Evolutionary conservation across 1,284 basidiomycete genomes (phyloP).

Genomic region (Mrakiaceae sp.): DNA sequence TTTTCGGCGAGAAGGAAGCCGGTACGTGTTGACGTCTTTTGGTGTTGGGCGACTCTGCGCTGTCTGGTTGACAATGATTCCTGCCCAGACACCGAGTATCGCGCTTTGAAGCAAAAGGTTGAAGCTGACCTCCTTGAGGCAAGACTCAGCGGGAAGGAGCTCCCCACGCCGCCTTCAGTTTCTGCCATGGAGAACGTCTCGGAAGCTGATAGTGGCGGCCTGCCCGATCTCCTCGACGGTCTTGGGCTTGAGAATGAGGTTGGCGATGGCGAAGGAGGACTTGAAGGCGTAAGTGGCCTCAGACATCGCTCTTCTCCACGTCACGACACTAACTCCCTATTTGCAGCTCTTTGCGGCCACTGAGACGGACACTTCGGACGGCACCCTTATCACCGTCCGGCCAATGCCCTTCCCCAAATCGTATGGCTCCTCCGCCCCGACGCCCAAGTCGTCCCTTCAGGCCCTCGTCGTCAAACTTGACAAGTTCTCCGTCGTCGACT

Average conservation of each 20-base stretch:
- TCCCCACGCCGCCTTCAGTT: neutral
- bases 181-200: too few relatives aligned
- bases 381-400: conserved; percentile 50
- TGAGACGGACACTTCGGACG: conserved; percentile 38
- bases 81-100: conserved; percentile 45
- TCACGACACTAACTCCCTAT: neutral
- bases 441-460: conserved; percentile 26
- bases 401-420: conserved; percentile 72
- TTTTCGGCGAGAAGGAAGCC: conserved; percentile 60
- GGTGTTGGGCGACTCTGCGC: neutral
- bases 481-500: conserved; percentile 61
- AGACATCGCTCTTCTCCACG: neutral
- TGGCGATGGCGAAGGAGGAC: conserved; percentile 65
- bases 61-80: neutral
- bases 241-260: conserved; percentile 60
- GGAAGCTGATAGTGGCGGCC: too few relatives aligned
- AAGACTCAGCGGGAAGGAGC: conserved; percentile 40
- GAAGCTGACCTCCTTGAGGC: conserved; percentile 45
- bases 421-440: conserved; percentile 41
- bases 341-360: conserved; percentile 52
- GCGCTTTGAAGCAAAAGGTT: conserved; percentile 45
- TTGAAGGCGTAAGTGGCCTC: conserved; percentile 40
- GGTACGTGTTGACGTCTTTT: conserved; percentile 23
- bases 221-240: neutral
- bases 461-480: conserved; percentile 40